Conservation (phyloP, 129 eudicot species). For the Kitagawia praeruptora region DNA sequence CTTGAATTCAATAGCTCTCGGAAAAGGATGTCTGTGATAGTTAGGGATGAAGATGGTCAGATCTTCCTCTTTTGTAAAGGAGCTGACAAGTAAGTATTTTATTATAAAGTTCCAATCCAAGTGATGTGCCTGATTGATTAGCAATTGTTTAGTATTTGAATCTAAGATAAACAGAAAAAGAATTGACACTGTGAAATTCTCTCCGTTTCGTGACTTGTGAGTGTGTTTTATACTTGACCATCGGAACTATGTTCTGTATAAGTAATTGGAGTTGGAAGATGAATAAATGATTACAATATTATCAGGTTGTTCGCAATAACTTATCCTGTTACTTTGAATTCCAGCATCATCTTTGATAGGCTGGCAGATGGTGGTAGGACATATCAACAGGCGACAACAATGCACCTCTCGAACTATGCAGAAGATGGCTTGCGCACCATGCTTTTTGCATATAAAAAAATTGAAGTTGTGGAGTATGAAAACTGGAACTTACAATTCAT, state of each 20-base stretch:
- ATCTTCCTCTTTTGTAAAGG: conserved; percentile 48
- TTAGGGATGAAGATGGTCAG: conserved; percentile 39
- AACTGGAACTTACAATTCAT: conserved; percentile 34
- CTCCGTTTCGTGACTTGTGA: neutral
- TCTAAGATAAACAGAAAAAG: no score
- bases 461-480: conserved; percentile 32
- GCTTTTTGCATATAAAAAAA: conserved; percentile 41
- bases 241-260: neutral
- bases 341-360: conserved; percentile 43
- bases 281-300: neutral
- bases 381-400: conserved; percentile 47
- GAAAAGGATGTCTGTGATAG: conserved; percentile 53
- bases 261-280: neutral
- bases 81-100: conserved; percentile 15
- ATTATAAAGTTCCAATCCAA: neutral
- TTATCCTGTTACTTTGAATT: neutral
- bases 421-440: conserved; percentile 52
- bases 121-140: neutral
- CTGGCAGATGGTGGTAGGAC: conserved; percentile 49
- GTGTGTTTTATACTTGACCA: neutral
- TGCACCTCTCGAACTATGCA: conserved; percentile 47
- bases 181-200: neutral
- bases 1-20: conserved; percentile 49
- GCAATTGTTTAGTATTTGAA: neutral
- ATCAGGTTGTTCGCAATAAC: neutral